Evolutionary conservation across 2,329 filamentous ascomycete species (phyloP), one percentile per base, ranked within the genome.

Genomic region (Cryphonectria naterciae): DNA sequence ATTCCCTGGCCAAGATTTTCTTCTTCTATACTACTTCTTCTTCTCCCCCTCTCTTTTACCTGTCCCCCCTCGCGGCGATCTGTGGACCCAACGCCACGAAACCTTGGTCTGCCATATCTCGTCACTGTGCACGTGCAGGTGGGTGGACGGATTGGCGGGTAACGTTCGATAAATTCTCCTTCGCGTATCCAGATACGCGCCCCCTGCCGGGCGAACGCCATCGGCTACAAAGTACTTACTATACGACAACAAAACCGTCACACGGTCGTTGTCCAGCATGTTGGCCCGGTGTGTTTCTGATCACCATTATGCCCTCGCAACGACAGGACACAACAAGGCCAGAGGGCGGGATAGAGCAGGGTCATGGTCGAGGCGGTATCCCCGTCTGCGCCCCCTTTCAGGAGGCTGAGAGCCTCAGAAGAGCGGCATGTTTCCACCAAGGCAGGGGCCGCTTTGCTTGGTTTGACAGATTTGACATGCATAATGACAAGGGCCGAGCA

Each of bases 391-490:
- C 70, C 68, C 65, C 66, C 70, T 65, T 68, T 43, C 35, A 70
- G 70, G 70, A 68, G 70, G 70, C 70, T 70, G 68, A 72, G 43
- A 49, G 56, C 49, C 65, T 68, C 65, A 65, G 62, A 70, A 70
- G 60, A 68, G 60, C 52, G 63, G 25, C 41, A 19, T 19, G 25
- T 62, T 60, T 58, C 70, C 70, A 65, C 60, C 56, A 28, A 32
- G 62, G 58, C 70, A 70, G 68, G 68, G 70, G 58, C 39, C 68
- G 58, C 52, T 70, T 68, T 64, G 61, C 63, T 69, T 67, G 65
- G 52, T 58, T 70, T 70, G 68, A 72, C 70, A 70, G 64, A 65
- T 72, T 70, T 68, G 68, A 72, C 66, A 70, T 56, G 66, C 69
- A 70, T 58, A 41, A 56, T 43, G 43, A 39, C 52, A 65, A 66